phyloP scores from a whole-genome alignment of 179 eudicot species.

The Beta lomatogona region DNA sequence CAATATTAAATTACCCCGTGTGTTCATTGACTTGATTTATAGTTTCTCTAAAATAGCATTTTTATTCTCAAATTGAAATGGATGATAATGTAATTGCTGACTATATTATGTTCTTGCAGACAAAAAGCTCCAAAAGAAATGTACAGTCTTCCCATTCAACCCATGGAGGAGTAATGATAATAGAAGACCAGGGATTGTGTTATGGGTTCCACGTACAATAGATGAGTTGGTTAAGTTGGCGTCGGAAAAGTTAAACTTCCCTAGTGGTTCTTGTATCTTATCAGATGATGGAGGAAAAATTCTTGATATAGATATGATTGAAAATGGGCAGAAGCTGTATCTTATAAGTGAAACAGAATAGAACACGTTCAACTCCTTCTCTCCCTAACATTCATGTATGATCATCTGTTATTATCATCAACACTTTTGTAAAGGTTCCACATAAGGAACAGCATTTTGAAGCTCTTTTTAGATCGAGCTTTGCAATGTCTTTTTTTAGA shows the following conservation, averaged over 20 bases:
- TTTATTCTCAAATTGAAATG: background rate
- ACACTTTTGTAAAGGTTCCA: background rate
- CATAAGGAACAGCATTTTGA: background rate
- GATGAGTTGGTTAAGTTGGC: constrained; percentile 65
- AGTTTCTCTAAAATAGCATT: background rate
- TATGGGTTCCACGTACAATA: constrained; percentile 78
- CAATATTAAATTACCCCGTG: too few species aligned
- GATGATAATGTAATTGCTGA: background rate
- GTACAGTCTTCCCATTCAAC: constrained; percentile 77
- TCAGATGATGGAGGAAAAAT: constrained; percentile 83
- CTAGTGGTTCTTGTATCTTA: constrained; percentile 43
- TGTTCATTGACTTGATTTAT: too few species aligned
- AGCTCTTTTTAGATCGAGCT: background rate
- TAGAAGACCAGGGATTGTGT: constrained; percentile 55
- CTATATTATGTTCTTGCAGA: constrained; percentile 33
- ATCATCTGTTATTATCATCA: background rate
- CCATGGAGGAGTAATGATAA: constrained; percentile 57
- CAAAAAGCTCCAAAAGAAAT: constrained; percentile 51
- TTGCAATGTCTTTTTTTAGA: background rate
- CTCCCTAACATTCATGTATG: background rate
- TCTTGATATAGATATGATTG: constrained; percentile 69
- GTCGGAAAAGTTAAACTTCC: constrained; percentile 47
- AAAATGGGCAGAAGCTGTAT: constrained; percentile 71
- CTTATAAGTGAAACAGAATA: constrained; percentile 48
- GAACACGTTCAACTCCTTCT: background rate